Base-by-base conservation (phyloP, 345 rosid species). In the Noccaea bulbosa region DNA sequence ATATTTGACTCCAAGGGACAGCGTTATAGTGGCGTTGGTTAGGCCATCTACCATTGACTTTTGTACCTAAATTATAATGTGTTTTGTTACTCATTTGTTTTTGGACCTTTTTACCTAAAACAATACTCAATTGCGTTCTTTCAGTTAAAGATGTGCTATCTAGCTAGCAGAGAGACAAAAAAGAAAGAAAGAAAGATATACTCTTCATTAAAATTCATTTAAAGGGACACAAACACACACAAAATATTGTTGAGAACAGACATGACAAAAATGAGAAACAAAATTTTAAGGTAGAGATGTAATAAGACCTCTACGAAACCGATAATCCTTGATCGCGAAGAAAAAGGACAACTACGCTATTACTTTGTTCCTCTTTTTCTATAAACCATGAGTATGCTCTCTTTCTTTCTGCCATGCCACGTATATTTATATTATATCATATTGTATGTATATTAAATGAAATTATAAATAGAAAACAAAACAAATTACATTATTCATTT, bases 401-500 rank as follows among this genome's bases (percentile, higher is more conserved):
- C 37, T 64, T 30, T 46, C 50, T 46, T 46, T 66, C 65, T 73
- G 65, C 37, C 71, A 56, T 38, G 33, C 65, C 65, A 65, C 49
- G 43, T 72, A 65, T 72, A 56, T 64, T 35, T 32, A 30, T 6
- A 20, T 2, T 10, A 47, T 57, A 47, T 56, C 15, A 69, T 49
- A 65, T 20, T 20, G 22, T 59, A 20, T 58, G 54, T 66, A 74
- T 74, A 34, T 58, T 57, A 57, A 37, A 59, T 67, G 0, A 67
- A 60, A 59, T 34, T 1, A 20, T 20, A 46, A 65, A 40, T 5
- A 11, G 8, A 43, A 30, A 7, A 51, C 12, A 8, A 43, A 46
- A 62, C 45, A 69, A 62, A 76, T 75, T 63, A 63, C 75, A 69
- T 69, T 76, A 70, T 62, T 69, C 67, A 32, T 66, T 48, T 41